A percentile compares a stretch with the other conserved stretches of the same genome.
Conservation (phyloP, 768 basidiomycete species). For the Boletus edulis region DNA sequence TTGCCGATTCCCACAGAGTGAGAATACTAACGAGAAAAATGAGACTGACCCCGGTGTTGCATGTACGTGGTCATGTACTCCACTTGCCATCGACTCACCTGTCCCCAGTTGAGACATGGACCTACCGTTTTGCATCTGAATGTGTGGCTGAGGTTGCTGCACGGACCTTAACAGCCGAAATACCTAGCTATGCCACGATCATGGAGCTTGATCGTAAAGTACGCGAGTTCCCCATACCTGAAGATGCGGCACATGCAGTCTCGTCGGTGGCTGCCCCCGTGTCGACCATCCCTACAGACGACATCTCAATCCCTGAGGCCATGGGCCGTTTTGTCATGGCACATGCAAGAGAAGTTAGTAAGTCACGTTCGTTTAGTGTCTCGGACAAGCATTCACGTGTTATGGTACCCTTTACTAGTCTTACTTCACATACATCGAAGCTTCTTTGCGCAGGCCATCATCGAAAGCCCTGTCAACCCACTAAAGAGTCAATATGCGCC, state of each 20-base stretch:
- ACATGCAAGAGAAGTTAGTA: constrained; percentile 36
- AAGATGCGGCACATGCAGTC: constrained; percentile 38
- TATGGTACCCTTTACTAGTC: constrained; percentile 33
- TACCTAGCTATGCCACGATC: constrained; percentile 61
- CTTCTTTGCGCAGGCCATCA: constrained; percentile 72
- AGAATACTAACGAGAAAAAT: constrained; percentile 2
- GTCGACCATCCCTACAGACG: constrained; percentile 12
- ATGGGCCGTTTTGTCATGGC: constrained; percentile 41
- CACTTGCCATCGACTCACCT: neutral
- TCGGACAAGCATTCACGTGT: neutral
- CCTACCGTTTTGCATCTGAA: constrained; percentile 61
- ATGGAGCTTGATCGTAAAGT: constrained; percentile 69
- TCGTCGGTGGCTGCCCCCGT: constrained; percentile 32
- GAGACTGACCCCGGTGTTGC: constrained; percentile 23
- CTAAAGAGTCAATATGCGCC: constrained; percentile 62
- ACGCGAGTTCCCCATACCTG: constrained; percentile 60
- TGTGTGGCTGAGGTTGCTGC: constrained; percentile 62
- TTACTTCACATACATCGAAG: constrained; percentile 63
- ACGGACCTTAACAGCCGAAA: constrained; percentile 59
- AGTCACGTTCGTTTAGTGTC: constrained; percentile 15
- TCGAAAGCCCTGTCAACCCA: constrained; percentile 64
- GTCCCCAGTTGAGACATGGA: constrained; percentile 56
- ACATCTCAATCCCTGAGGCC: constrained; percentile 20
- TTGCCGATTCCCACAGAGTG: constrained; percentile 52
- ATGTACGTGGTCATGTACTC: constrained; percentile 25